Evolutionary conservation across 2,329 filamentous ascomycete species (phyloP), one percentile per base, ranked within the genome.

Genomic region (Peltaster fructicola): DNA sequence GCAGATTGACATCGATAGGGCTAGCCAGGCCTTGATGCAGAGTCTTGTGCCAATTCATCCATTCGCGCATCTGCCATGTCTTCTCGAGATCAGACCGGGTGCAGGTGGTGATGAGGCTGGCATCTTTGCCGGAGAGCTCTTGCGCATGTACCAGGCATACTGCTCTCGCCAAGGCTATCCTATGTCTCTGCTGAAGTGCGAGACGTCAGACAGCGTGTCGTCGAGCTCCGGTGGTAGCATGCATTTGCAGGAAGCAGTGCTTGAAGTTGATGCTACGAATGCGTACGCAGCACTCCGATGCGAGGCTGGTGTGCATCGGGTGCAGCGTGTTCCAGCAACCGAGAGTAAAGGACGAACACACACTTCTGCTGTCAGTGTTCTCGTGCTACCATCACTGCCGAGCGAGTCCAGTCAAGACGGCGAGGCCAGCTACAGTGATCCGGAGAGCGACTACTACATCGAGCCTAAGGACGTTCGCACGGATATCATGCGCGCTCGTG

Each of bases 241-340:
- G 14, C 73, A 80, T 5, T 61, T 95, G 3, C 71, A 77, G 27
- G 88, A 95, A 56, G 88, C 80, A 6, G 70, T 98, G 13, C 63
- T 98, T 14, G 82, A 93, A 48, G 61, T 98, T 17, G 68, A 74
- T 30, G 65, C 71, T 24, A 55, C 68, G 2, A 80, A 80, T 15
- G 73, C 82, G 12, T 98, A 92, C 51, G 79, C 76, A 31, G 45
- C 69, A 2, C 68, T 98, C 41, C 68, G 85, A 32, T 74, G 74
- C 39, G 88, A 98, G 52, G 80, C 85, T 3, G 88, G 88, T 15
- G 88, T 98, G 37, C 88, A 98, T 49, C 70, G 88, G 14, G 88
- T 98, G 0, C 88, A 98, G 57, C 72, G 88, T 14, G 74, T 98
- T 3, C 88, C 88, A 2, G 73, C 73, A 7, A 98, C 88, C 1